Evolutionary conservation across 208 protist genomes (phyloP).

Genomic region (Acanthamoeba culbertsoni): DNA sequence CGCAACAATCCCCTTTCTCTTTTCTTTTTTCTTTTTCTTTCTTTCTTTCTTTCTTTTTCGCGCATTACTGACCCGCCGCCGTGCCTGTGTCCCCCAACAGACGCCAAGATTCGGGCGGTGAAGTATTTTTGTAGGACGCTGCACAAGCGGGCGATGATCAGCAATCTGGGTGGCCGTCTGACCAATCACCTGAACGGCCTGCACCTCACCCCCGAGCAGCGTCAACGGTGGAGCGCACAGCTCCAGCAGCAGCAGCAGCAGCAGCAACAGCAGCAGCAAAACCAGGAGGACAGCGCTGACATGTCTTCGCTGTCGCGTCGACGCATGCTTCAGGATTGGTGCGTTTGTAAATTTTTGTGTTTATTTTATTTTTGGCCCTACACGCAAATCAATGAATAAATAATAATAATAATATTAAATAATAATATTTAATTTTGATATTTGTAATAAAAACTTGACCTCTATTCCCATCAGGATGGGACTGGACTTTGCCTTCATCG

Average conservation of each 20-base stretch:
- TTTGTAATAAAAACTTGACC: no score
- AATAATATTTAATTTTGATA: no score
- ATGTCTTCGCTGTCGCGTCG: background rate
- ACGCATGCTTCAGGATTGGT: background rate
- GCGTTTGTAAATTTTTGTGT: no score
- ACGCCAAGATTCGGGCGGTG: background rate
- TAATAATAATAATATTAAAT: no score
- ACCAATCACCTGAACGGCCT: background rate
- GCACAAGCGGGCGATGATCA: slow-evolving; percentile 26
- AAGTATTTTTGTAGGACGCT: slow-evolving; percentile 15
- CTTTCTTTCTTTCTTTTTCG: no score
- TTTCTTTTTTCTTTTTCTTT: no score
- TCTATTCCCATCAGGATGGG: no score
- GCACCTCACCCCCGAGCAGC: background rate
- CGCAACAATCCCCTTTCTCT: no score
- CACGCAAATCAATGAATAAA: no score
- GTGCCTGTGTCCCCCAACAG: no score
- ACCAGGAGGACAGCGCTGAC: background rate
- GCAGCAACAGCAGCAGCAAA: background rate
- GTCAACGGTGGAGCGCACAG: background rate
- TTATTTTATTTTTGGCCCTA: no score
- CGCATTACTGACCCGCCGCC: no score
- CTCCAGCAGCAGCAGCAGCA: background rate
- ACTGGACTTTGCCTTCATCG: background rate
- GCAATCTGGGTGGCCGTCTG: background rate